Base-by-base conservation (phyloP, 352 stramenopile species). In the Phytophthora europaea region DNA sequence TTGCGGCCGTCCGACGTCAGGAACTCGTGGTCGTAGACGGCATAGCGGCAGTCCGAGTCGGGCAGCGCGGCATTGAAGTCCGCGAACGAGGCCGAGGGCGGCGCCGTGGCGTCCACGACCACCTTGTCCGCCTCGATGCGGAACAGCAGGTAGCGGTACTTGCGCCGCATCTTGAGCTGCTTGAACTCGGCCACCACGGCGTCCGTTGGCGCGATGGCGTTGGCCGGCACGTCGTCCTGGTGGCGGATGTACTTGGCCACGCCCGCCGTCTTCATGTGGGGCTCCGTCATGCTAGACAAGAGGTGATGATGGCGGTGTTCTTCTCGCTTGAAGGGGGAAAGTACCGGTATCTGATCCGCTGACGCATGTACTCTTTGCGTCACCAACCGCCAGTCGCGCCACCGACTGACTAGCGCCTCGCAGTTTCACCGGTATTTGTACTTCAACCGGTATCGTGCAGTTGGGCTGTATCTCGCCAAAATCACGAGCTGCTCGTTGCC, bases 81-180 rank as follows among this genome's bases (percentile, higher is more conserved):
- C 0, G 70, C 61, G 56, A 93, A 91, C 9, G 78, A 81, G 18
- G 81, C 81, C 12, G 65, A 76, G 3, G 86, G 87, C 38, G 84
- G 75, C 7, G 84, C 84, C 22, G 80, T 83, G 28, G 65, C 57
- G 64, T 92, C 91, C 7, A 95, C 84, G 4, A 88, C 67, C 51
- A 97, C 84, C 34, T 89, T 76, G 36, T 87, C 82, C 23, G 73
- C 85, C 34, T 95, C 87, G 71, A 97, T 96, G 65, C 86, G 85
- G 72, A 94, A 94, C 50, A 97, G 63, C 55, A 96, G 76, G 63
- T 83, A 97, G 74, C 91, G 91, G 72, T 94, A 88, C 73, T 94
- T 91, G 75, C 91, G 88, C 4, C 87, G 83, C 87, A 97, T 95
- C 79, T 97, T 97, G 72, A 97, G 86, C 74, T 91, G 85, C 72